These are phyloP conservation scores for Helichrysum umbraculigerum DNA, from an alignment of 129 eudicot species.

Conservation along the genomic window DNA sequence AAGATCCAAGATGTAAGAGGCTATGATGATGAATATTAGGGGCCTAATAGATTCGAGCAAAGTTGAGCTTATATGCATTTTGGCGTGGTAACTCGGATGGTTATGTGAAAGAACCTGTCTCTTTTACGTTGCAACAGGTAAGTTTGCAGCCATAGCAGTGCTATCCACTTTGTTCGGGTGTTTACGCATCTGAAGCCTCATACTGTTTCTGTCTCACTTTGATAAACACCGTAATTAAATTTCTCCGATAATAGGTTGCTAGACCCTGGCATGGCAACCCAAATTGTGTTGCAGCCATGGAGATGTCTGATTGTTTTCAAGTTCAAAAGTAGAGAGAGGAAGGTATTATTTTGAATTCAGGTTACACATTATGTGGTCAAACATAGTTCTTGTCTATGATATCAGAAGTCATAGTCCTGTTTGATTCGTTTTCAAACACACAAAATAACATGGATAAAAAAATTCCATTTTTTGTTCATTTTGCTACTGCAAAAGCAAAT, in stretches of 20 bases:
- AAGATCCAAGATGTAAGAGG: neutral
- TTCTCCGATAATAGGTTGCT: too few species aligned
- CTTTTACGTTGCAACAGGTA: neutral
- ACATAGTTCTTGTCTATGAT: too few species aligned
- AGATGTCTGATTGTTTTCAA: too few species aligned
- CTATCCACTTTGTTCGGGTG: neutral
- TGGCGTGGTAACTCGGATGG: neutral
- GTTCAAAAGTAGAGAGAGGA: too few species aligned
- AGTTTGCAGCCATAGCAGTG: constrained; percentile 12
- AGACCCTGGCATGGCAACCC: too few species aligned
- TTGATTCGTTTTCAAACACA: too few species aligned
- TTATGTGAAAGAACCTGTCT: neutral
- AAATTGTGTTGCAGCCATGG: too few species aligned
- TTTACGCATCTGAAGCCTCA: constrained; percentile 18
- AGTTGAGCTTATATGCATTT: neutral
- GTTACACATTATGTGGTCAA: too few species aligned
- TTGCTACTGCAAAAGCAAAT: neutral
- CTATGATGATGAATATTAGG: neutral
- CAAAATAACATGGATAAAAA: too few species aligned
- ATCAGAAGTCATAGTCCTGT: too few species aligned
- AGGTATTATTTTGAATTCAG: too few species aligned
- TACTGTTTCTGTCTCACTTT: neutral
- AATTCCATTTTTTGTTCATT: neutral
- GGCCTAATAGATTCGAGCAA: neutral
- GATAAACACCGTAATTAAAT: too few species aligned